Evolutionary conservation across 768 basidiomycete genomes (phyloP), one percentile per base, ranked within the genome.

Genomic region (Panaeolus cyanescens): DNA sequence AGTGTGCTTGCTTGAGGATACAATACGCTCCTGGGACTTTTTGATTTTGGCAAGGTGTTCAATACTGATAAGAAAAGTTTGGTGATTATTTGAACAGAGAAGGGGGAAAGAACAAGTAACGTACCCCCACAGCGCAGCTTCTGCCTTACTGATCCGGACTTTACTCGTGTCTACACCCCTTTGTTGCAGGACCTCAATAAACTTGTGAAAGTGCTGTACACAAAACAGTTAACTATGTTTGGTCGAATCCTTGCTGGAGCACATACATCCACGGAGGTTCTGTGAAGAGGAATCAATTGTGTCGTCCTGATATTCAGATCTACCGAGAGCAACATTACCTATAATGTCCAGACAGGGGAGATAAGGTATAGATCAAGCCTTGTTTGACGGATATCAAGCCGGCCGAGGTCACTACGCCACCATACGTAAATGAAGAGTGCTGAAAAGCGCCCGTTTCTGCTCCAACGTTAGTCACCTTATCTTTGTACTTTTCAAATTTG

Each of bases 261-360:
- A 36, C 64, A 36, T 59, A 84, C 86, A 56, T 84, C 74, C 32
- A 86, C 80, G 0, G 83, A 82, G 20, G 85, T 85, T 58, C 87
- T 84, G 28, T 13, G 15, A 33, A 30, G 36, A 53, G 33, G 15
- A 28, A 19, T 12, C 22, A 5, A 55, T 37, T 53, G n/a, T 32
- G 13, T 5, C 2, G 20, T 50, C 7, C 25, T 13, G 10, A 19
- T 9, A 4, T 20, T 50, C 28, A 31, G 10, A 57, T 25, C 53
- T 31, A 31, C 25, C 12, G 30, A 33, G 32, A 54, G 42, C 36
- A 15, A 13, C 55, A 61, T 1, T 54, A 79, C 81, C 83, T 76
- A 69, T 90, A 91, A 65, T 91, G 89, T 0, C 89, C 89, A 2
- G 85, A 86, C 3, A 89, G 74, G 2, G 89, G 89, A 2, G 85